Evolutionary conservation across 192 early-diverging fungal species (phyloP), one percentile per base, ranked within the genome.

Genomic region (Lobosporangium transversale): DNA sequence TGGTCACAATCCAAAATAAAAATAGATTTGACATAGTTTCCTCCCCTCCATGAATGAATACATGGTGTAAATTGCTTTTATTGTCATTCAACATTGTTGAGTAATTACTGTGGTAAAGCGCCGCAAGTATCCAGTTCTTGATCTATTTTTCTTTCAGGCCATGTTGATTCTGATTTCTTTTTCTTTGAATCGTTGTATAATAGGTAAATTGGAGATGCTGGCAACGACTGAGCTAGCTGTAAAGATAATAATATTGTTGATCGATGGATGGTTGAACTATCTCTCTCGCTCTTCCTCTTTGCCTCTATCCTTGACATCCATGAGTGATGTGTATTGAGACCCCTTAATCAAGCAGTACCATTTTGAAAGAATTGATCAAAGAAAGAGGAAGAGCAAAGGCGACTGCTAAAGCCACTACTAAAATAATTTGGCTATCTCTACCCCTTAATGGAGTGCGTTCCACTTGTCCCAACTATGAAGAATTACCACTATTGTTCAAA

Each of bases 291-390:
- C 37, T 40, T 14, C 14, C 37, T 40, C 37, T 40, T 14, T 40
- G 8, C 14, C 37, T 40, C 37, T 40, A 7, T 40, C 37, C 14
- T 40, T 40, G 37, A 45, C 23, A 20, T 15, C 57, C 12, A 45
- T 32, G 27, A 18, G 14, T 43, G 14, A 8, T 27, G 49, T 56
- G 54, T 26, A 57, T 36, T 12, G 36, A 21, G 31, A 51, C 33
- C 60, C 60, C 60, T 52, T 62, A 62, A 50, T 52, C 47, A 17
- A 61, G 45, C 29, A 37, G 66, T 68, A 68, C 66, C 66, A 68
- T 68, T 58, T 58, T 58, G 49, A 62, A 68, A 43, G 33, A 58
- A 48, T 50, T 66, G 56, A 47, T 58, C 55, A 64, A 64, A 68
- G 56, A 68, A 58, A 58, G 56, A 58, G 66, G 36, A 58, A 31